phyloP scores from a whole-genome alignment of 805 yeast species.

The Starmerella floris region DNA sequence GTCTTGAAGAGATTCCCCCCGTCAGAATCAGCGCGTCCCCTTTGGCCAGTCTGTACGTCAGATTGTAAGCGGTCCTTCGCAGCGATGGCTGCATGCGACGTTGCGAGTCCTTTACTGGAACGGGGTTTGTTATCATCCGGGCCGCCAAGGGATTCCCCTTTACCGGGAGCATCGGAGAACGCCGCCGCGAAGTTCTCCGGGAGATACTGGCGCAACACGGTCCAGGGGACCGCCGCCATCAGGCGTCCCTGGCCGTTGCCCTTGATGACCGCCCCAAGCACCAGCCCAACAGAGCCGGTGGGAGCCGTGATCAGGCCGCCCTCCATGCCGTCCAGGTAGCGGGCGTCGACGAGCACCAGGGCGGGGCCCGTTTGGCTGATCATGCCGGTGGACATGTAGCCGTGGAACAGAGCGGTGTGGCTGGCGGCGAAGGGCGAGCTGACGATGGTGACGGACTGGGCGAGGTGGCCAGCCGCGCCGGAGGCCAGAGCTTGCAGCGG shows the following conservation, averaged over 20 bases:
- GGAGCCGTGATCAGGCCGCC: slow-evolving; percentile 23
- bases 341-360: slow-evolving; percentile 22
- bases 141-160: too few relatives aligned
- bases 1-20: not conserved
- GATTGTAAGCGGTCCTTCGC: too few relatives aligned
- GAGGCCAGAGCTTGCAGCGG: not conserved
- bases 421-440: slow-evolving; percentile 28
- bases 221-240: slow-evolving; percentile 25
- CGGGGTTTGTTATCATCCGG: too few relatives aligned
- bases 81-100: too few relatives aligned
- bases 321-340: slow-evolving; percentile 29
- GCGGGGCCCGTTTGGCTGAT: slow-evolving; percentile 16
- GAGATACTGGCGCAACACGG: slow-evolving; percentile 7
- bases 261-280: slow-evolving; percentile 23
- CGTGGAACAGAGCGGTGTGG: slow-evolving; percentile 27
- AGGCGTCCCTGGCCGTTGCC: slow-evolving; percentile 26
- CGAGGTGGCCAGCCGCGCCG: not conserved
- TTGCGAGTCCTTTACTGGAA: too few relatives aligned
- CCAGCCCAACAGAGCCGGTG: slow-evolving; percentile 22
- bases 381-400: slow-evolving; percentile 24
- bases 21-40: too few relatives aligned
- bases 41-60: too few relatives aligned
- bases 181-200: not conserved
- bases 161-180: not conserved
- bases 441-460: slow-evolving; percentile 10